Percentiles rank a stretch among this genome's conserved stretches.
These are phyloP conservation scores for Fraxinus floribunda DNA, from an alignment of 305 asterid species.

Conservation along the genomic window DNA sequence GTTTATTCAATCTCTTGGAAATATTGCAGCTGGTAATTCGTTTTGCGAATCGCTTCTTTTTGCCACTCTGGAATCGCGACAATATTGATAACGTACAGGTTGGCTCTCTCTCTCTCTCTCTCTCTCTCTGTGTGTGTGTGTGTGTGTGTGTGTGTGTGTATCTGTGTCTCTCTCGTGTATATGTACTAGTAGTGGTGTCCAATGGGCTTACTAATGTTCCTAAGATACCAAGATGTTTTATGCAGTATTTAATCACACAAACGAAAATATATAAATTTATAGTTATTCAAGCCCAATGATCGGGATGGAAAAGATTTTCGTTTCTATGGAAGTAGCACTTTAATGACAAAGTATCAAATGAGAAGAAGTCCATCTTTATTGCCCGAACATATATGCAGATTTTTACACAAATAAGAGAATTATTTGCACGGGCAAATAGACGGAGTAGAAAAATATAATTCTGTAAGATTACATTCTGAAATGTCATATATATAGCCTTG, in stretches of 20 bases:
- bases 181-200: background rate
- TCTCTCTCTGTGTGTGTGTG: background rate
- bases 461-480: background rate
- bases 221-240: background rate
- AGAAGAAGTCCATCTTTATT: background rate
- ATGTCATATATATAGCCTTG: background rate
- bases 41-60: slow-evolving; percentile 54
- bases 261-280: background rate
- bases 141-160: too few species aligned
- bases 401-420: background rate
- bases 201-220: background rate
- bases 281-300: background rate
- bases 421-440: background rate
- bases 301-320: background rate
- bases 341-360: background rate
- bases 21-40: slow-evolving; percentile 53
- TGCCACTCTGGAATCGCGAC: slow-evolving; percentile 63
- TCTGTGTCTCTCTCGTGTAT: background rate
- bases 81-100: slow-evolving; percentile 58
- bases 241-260: background rate
- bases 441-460: background rate
- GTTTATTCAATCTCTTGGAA: background rate
- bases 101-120: background rate
- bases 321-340: background rate
- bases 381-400: background rate